These are phyloP conservation scores for Coemansia sp. DNA, from an alignment of 192 early-diverging fungal genomes.

Conservation along the genomic window DNA sequence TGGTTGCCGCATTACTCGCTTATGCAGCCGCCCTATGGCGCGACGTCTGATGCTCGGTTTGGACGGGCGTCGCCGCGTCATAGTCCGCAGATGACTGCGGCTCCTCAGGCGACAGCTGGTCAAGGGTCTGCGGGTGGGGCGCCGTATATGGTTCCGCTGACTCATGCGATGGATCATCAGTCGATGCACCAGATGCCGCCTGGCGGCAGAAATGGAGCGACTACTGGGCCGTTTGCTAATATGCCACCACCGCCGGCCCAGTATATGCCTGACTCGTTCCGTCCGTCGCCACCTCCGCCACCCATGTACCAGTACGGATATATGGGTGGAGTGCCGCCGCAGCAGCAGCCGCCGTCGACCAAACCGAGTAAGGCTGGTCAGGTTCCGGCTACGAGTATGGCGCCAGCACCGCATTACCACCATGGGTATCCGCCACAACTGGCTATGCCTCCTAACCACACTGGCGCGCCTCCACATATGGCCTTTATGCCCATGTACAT, in stretches of 20 bases:
- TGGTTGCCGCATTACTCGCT: constrained; percentile 25
- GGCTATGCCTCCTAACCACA: background rate
- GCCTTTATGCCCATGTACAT: constrained; percentile 31
- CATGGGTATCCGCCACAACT: constrained; percentile 11
- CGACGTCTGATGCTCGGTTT: background rate
- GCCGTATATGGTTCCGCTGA: constrained; percentile 17
- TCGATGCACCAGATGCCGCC: background rate
- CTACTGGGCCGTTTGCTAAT: background rate
- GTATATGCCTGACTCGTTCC: constrained; percentile 8
- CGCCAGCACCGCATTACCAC: background rate
- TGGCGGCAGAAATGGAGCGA: background rate
- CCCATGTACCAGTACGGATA: constrained; percentile 9
- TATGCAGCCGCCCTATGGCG: constrained; percentile 11
- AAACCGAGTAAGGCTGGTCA: constrained; percentile 3
- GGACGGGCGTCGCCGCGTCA: constrained; percentile 13
- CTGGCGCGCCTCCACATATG: constrained; percentile 14
- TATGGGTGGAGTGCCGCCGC: background rate
- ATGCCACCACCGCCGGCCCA: background rate
- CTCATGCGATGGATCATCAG: constrained; percentile 1
- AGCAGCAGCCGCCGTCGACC: background rate
- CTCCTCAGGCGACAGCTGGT: background rate
- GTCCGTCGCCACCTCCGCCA: background rate
- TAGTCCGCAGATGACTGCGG: constrained; percentile 15
- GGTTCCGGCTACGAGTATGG: background rate
- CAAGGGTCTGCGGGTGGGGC: background rate